Evolutionary conservation across 768 basidiomycete species (phyloP).

Genomic region (Suillus placidus): DNA sequence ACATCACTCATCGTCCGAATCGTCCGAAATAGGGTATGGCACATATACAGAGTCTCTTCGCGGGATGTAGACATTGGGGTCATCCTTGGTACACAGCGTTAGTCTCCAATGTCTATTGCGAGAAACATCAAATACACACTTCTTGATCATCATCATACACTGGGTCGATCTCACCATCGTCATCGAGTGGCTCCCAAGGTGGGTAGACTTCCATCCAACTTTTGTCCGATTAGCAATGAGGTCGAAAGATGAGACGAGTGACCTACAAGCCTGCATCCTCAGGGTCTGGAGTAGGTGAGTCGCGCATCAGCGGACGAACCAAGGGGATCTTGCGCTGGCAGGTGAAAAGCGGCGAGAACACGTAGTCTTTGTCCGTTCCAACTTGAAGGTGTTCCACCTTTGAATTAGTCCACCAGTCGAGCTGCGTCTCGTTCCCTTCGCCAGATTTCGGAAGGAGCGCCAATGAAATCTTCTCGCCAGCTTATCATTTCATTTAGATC

Average conservation of each 20-base stretch:
- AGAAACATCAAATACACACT: not conserved
- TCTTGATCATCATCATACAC: conserved; percentile 11
- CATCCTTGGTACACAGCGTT: not conserved
- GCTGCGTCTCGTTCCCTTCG: conserved; percentile 11
- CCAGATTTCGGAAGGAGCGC: conserved; percentile 19
- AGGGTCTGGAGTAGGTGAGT: conserved; percentile 15
- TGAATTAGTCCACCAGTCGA: conserved; percentile 28
- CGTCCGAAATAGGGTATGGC: not conserved
- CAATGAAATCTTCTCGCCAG: conserved; percentile 27
- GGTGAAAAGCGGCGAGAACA: conserved; percentile 29
- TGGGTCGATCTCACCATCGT: conserved; percentile 29
- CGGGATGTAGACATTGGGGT: not conserved
- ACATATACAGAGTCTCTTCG: not conserved
- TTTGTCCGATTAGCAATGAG: not conserved
- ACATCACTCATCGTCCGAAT: not conserved
- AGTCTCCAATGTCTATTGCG: not conserved
- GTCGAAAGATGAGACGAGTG: not conserved
- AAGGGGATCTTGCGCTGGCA: conserved; percentile 22
- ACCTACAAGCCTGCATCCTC: conserved; percentile 24
- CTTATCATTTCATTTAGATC: conserved; percentile 14
- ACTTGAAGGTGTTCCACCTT: conserved; percentile 21
- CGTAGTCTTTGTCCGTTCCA: conserved; percentile 19
- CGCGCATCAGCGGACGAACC: conserved; percentile 17
- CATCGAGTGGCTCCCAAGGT: conserved; percentile 29
- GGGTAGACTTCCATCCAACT: conserved; percentile 27